Base-by-base conservation (phyloP, 169 alveolate genomes). In the Besnoitia besnoiti region DNA sequence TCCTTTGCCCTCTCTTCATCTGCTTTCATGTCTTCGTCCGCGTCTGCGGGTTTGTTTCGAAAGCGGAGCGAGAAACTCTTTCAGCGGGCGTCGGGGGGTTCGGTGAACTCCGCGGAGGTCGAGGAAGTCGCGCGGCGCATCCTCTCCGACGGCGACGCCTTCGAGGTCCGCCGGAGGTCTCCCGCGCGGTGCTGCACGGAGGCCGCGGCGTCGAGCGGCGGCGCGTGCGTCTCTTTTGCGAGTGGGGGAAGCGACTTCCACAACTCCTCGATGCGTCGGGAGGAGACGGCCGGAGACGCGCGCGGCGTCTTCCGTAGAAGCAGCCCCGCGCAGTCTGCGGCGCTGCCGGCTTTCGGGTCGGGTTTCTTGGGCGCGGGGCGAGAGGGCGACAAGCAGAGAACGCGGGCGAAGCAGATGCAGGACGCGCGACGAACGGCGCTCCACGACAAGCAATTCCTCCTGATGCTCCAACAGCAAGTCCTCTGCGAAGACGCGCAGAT, bases 361-460 rank as follows among this genome's bases (percentile, higher is more conserved):
- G 67, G n/a, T 19, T 5, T 19, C 67, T 21, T n/a, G 3, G 12
- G 67, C 67, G 24, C 33, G 3, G 67, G 27, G 46, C 44, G 8
- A 39, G 82, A 16, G 82, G n/a, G 82, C 5, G 82, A 10, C 12
- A 27, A 8, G 82, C 8, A 2, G 39, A 8, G 46, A 73, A n/a
- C 19, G 7, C 4, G 82, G 82, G 46, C 14, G 82, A n/a, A 30
- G 82, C 46, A 42, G 44, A 73, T 3, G n/a, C 44, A 8, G 46
- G 82, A n/a, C 16, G 82, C 0, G 24, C 8, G 67, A 73, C 40
- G 82, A 30, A 19, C 12, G 14, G 82, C 46, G 10, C 46, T 73
- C 14, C 82, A 73, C 39, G 82, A 73, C 10, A 39, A 73, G 12
- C 82, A 73, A n/a, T 37, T 73, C n/a, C 82, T 73, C 46, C 82